A percentile compares a stretch with the other conserved stretches of the same genome.
These are phyloP conservation scores for Russula lepida DNA, from an alignment of 768 basidiomycete genomes.

Conservation along the genomic window DNA sequence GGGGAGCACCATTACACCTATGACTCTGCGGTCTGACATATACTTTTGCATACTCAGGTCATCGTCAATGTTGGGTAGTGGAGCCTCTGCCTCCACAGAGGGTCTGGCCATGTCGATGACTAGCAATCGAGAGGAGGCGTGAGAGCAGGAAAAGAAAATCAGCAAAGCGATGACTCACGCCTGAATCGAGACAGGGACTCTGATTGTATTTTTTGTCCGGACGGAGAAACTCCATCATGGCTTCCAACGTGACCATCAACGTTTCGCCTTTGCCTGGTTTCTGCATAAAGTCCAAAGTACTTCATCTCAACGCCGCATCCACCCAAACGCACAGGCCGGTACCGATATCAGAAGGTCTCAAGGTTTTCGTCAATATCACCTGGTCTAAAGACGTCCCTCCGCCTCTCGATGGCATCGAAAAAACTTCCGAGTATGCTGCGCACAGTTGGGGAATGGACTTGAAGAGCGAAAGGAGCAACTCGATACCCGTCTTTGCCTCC, in stretches of 20 bases:
- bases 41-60: constrained; percentile 55
- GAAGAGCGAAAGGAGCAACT: constrained; percentile 38
- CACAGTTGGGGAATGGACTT: constrained; percentile 30
- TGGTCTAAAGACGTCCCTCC: constrained; percentile 63
- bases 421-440: constrained; percentile 52
- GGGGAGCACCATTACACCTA: constrained; percentile 47
- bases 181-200: constrained; percentile 3
- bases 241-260: constrained; percentile 3
- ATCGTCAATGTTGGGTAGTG: constrained; percentile 61
- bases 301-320: constrained; percentile 27
- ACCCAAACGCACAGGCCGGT: constrained; percentile 27
- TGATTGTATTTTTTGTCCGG: neutral
- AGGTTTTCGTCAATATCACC: constrained; percentile 69
- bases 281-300: constrained; percentile 53
- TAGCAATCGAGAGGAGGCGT: neutral
- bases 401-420: constrained; percentile 54
- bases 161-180: constrained; percentile 3
- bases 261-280: constrained; percentile 52
- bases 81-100: constrained; percentile 28
- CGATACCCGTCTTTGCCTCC: constrained; percentile 66
- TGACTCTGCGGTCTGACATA: constrained; percentile 75
- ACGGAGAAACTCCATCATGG: neutral
- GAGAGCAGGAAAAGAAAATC: neutral
- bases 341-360: constrained; percentile 40
- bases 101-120: neutral